Conservation (phyloP, 106 monocot species). For the Dioscorea zingiberensis region DNA sequence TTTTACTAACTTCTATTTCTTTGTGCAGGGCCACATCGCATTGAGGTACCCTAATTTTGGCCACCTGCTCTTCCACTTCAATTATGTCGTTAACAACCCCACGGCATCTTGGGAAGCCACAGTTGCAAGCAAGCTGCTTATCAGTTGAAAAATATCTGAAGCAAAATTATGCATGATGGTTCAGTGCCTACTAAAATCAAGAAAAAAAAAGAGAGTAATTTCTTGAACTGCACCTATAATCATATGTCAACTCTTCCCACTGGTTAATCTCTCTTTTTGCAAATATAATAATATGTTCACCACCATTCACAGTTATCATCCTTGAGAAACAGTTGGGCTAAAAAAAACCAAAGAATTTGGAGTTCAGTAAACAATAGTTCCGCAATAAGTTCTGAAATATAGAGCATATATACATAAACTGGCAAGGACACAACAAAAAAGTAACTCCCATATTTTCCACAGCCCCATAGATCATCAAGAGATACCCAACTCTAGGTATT, state of each 20-base stretch:
- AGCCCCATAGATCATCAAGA: no score
- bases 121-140: conserved; percentile 79
- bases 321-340: conserved; percentile 99
- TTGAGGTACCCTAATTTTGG: conserved; percentile 50
- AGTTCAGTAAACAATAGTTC: neutral
- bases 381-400: no score
- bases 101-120: conserved; percentile 88
- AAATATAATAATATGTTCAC: conserved; percentile 96
- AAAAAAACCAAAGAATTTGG: conserved; percentile 5
- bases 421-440: neutral
- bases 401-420: neutral
- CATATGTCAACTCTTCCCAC: conserved; percentile 96
- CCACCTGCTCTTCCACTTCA: conserved; percentile 62
- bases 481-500: no score
- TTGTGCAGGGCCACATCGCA: conserved; percentile 64
- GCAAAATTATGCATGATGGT: conserved; percentile 3
- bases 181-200: neutral
- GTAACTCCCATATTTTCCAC: no score
- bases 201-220: neutral
- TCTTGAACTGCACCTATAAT: conserved; percentile 62
- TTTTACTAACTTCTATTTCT: conserved; percentile 33
- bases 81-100: conserved; percentile 80
- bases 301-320: conserved; percentile 69
- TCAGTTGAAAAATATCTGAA: conserved; percentile 89
- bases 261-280: conserved; percentile 88